phyloP scores from a whole-genome alignment of 1,284 basidiomycete species.

The Pseudozyma sp. region DNA sequence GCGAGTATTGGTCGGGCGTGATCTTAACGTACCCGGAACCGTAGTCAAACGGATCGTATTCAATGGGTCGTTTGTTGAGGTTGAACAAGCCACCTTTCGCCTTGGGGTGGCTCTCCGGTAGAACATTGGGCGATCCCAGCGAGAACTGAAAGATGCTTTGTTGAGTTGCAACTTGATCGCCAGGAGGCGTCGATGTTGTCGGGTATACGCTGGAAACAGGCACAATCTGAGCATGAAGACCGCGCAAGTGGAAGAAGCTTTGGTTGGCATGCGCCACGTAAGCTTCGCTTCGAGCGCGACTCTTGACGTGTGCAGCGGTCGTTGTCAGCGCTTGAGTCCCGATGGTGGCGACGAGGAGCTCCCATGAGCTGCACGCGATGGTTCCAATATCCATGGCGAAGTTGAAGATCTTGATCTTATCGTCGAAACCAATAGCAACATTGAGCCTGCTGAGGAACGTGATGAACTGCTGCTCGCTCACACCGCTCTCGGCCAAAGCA shows the following conservation, averaged over 20 bases:
- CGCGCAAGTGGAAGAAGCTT: conserved; percentile 17
- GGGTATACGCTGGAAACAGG: not conserved
- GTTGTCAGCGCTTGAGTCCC: conserved; percentile 24
- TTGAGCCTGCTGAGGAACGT: conserved; percentile 23
- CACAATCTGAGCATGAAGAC: conserved; percentile 19
- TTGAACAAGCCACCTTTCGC: conserved; percentile 24
- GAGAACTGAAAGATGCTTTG: conserved; percentile 24
- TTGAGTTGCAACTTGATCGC: not conserved
- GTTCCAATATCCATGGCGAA: conserved; percentile 28
- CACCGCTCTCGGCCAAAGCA: conserved; percentile 3
- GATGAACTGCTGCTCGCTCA: conserved; percentile 21
- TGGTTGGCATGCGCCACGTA: conserved; percentile 20
- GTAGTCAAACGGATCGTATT: conserved; percentile 34
- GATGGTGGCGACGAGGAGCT: conserved; percentile 19
- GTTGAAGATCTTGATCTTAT: conserved; percentile 30
- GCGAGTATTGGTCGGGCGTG: conserved; percentile 8
- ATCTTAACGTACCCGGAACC: conserved; percentile 11
- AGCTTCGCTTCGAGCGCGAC: conserved; percentile 16
- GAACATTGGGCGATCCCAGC: conserved; percentile 21
- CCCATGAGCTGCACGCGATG: conserved; percentile 21
- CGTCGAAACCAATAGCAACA: conserved; percentile 28
- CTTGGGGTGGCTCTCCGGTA: conserved; percentile 13
- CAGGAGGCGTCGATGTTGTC: not conserved
- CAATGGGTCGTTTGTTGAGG: conserved; percentile 26
- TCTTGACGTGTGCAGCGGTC: conserved; percentile 14